Evolutionary conservation across 2,329 filamentous ascomycete genomes (phyloP).

Genomic region (Colletotrichum siamense): DNA sequence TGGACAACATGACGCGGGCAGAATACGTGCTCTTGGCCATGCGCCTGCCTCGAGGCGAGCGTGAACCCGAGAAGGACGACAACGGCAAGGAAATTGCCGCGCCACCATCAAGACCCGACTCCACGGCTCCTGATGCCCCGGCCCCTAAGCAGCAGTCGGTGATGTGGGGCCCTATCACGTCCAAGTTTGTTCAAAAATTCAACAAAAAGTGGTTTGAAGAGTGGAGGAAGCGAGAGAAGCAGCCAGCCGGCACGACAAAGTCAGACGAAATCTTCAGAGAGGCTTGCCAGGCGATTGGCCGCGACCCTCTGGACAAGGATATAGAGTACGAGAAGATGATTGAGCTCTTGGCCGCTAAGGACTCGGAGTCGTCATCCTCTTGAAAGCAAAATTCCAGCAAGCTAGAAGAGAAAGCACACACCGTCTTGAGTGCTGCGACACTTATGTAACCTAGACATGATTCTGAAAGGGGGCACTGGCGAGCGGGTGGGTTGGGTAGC

Average conservation of each 20-base stretch:
- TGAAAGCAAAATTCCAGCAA: not conserved
- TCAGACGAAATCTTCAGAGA: conserved; percentile 3
- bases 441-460: conserved; percentile 7
- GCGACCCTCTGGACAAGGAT: conserved; percentile 19
- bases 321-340: conserved; percentile 24
- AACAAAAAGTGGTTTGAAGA: conserved; percentile 23
- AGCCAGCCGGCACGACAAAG: not conserved
- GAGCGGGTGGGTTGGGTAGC: not conserved
- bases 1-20: conserved; percentile 72
- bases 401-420: not conserved
- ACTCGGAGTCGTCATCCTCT: conserved; percentile 6
- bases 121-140: not conserved
- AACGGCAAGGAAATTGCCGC: conserved; percentile 4
- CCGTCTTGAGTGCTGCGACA: not conserved
- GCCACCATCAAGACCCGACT: not conserved
- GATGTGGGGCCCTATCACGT: conserved; percentile 16
- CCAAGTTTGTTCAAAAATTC: conserved; percentile 14
- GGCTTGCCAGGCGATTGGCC: conserved; percentile 9
- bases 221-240: conserved; percentile 14
- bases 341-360: conserved; percentile 16
- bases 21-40: conserved; percentile 73
- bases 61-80: conserved; percentile 35
- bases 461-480: not conserved
- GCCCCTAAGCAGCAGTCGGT: conserved; percentile 17
- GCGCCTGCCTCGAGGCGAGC: conserved; percentile 60